These are phyloP conservation scores for Myriosclerotinia scirpicola DNA, from an alignment of 2,329 filamentous ascomycete species.

Conservation along the genomic window DNA sequence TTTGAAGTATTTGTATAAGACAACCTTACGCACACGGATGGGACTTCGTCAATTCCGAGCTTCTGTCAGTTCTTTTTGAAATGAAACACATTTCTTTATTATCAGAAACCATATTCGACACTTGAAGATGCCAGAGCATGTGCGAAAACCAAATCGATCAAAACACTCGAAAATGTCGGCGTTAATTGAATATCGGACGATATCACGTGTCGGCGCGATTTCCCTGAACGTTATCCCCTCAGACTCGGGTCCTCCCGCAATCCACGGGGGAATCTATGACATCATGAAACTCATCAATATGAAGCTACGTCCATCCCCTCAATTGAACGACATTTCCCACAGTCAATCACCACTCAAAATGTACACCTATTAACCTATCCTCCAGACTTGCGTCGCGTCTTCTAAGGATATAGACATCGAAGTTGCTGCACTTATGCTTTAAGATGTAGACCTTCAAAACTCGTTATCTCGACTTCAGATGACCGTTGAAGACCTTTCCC, in stretches of 20 bases:
- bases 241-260: conserved; percentile 3
- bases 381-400: not conserved
- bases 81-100: no score
- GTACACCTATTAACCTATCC: not conserved
- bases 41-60: no score
- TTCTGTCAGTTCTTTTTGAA: no score
- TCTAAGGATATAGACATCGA: not conserved
- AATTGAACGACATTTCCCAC: not conserved
- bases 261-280: not conserved
- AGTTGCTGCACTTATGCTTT: not conserved
- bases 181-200: no score
- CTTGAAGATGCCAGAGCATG: no score
- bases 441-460: not conserved
- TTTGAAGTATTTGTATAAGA: no score
- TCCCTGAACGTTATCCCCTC: not conserved
- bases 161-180: no score
- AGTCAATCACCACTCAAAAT: not conserved
- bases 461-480: no score
- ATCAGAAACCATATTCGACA: no score
- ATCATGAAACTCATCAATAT: not conserved
- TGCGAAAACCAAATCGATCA: no score
- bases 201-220: not conserved
- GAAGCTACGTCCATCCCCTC: not conserved
- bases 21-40: no score
- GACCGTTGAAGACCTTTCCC: no score